Evolutionary conservation across 805 yeast species (phyloP).

Genomic region (Starmerella scarabaei): DNA sequence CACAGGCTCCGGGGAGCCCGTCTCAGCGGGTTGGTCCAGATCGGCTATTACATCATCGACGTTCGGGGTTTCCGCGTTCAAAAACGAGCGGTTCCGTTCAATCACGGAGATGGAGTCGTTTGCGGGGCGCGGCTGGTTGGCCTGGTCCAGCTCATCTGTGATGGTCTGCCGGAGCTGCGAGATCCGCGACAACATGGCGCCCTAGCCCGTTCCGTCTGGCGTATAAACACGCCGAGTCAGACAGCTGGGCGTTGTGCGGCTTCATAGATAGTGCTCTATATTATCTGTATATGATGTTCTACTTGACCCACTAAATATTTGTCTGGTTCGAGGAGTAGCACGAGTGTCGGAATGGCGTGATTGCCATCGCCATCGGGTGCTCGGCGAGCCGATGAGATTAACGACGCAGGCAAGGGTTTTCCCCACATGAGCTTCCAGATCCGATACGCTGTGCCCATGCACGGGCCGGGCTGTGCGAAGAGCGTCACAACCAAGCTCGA

Average conservation of each 20-base stretch:
- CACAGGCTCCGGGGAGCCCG: not conserved
- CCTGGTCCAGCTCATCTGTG: slow-evolving; percentile 44
- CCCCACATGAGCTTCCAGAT: slow-evolving; percentile 12
- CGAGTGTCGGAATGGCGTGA: no score
- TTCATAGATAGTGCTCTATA: not conserved
- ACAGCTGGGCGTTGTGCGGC: not conserved
- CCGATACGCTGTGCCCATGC: slow-evolving; percentile 67
- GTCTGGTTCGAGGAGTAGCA: no score
- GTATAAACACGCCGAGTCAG: no score
- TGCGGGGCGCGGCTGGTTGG: slow-evolving; percentile 12
- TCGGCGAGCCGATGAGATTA: no score
- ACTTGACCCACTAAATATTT: not conserved
- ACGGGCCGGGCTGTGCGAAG: slow-evolving; percentile 59
- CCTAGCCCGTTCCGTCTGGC: not conserved
- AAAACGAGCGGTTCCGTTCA: slow-evolving; percentile 17
- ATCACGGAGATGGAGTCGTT: slow-evolving; percentile 17
- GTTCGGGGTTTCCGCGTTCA: slow-evolving; percentile 19
- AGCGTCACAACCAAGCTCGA: slow-evolving; percentile 44
- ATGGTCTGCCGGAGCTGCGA: slow-evolving; percentile 52
- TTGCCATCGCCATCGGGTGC: no score
- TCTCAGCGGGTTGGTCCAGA: not conserved
- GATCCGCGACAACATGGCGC: slow-evolving; percentile 38
- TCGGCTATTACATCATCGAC: slow-evolving; percentile 13
- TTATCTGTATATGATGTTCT: not conserved
- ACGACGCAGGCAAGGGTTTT: no score